These are phyloP conservation scores for Aspergillus olivimuriae DNA, from an alignment of 495 filamentous ascomycete species.

Conservation along the genomic window DNA sequence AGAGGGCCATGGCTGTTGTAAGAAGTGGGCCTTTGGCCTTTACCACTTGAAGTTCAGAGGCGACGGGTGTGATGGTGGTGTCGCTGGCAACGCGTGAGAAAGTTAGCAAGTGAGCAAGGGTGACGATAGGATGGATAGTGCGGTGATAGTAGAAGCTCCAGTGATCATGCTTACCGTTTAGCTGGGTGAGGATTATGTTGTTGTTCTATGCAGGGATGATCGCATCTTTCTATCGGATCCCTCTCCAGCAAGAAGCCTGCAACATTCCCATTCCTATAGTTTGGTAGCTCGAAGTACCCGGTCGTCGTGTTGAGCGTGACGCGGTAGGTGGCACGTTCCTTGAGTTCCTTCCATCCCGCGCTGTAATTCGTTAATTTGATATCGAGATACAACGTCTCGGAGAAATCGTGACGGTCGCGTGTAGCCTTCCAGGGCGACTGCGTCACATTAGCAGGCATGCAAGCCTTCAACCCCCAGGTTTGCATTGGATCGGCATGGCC, in stretches of 20 bases:
- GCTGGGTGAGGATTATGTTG: neutral
- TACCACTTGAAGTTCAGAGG: neutral
- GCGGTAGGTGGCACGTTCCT: slow-evolving; percentile 1
- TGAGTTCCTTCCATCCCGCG: neutral
- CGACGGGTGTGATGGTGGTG: slow-evolving; percentile 1
- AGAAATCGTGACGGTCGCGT: slow-evolving; percentile 24
- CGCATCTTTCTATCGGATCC: slow-evolving; percentile 8
- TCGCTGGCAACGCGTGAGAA: neutral
- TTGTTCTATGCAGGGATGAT: neutral
- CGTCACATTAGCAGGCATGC: slow-evolving; percentile 17
- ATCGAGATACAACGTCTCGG: slow-evolving; percentile 21
- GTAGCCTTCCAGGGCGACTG: slow-evolving; percentile 23
- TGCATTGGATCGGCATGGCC: neutral
- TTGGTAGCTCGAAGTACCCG: slow-evolving; percentile 26
- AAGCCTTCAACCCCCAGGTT: slow-evolving; percentile 14
- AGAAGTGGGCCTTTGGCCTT: slow-evolving; percentile 20
- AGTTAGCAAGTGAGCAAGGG: neutral
- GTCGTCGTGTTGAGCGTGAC: slow-evolving; percentile 15
- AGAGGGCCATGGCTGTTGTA: slow-evolving; percentile 18
- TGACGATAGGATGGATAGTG: neutral
- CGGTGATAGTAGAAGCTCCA: too few relatives aligned
- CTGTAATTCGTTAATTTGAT: neutral
- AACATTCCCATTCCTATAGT: slow-evolving; percentile 16
- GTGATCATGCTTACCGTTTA: slow-evolving; percentile 1
- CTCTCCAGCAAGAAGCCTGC: slow-evolving; percentile 12